These are phyloP conservation scores for Phialocephala subalpina DNA, from an alignment of 2,329 filamentous ascomycete genomes.

Conservation along the genomic window DNA sequence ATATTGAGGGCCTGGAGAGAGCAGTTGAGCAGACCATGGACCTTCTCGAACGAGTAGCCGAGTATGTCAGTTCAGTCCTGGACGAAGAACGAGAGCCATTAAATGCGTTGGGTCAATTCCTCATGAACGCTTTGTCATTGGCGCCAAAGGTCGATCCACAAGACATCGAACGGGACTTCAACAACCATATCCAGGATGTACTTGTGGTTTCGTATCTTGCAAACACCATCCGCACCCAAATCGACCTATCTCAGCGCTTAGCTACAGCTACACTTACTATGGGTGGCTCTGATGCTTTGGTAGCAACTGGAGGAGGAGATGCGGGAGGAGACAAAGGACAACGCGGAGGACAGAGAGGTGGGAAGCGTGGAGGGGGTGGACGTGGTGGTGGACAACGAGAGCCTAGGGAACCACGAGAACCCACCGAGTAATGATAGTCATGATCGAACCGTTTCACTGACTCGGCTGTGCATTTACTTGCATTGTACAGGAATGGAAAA, in stretches of 20 bases:
- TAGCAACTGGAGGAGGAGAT: constrained; percentile 51
- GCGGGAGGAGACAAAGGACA: constrained; percentile 55
- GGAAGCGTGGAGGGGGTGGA: constrained; percentile 59
- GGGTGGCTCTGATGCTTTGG: constrained; percentile 54
- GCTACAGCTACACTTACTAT: constrained; percentile 77
- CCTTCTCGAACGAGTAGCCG: constrained; percentile 89
- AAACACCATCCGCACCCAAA: constrained; percentile 98
- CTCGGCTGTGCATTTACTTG: constrained; percentile 38
- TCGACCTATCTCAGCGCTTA: constrained; percentile 94
- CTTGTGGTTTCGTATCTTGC: constrained; percentile 97
- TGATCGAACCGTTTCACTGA: constrained; percentile 19
- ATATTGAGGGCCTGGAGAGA: constrained; percentile 88
- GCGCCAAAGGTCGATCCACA: constrained; percentile 92
- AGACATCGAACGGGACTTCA: constrained; percentile 97
- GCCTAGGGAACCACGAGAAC: constrained; percentile 59
- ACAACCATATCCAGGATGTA: constrained; percentile 99
- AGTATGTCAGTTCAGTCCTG: constrained; percentile 91
- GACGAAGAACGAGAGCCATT: constrained; percentile 93
- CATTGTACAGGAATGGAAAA: constrained; percentile 47
- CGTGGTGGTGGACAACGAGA: constrained; percentile 56
- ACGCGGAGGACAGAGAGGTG: constrained; percentile 53
- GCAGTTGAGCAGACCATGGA: constrained; percentile 87
- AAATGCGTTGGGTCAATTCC: constrained; percentile 90
- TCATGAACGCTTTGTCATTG: constrained; percentile 91
- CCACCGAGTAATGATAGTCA: constrained; percentile 30